A percentile compares a stretch with the other conserved stretches of the same genome.
These are phyloP conservation scores for Carpinus fangiana DNA, from an alignment of 306 rosid species.

Conservation along the genomic window DNA sequence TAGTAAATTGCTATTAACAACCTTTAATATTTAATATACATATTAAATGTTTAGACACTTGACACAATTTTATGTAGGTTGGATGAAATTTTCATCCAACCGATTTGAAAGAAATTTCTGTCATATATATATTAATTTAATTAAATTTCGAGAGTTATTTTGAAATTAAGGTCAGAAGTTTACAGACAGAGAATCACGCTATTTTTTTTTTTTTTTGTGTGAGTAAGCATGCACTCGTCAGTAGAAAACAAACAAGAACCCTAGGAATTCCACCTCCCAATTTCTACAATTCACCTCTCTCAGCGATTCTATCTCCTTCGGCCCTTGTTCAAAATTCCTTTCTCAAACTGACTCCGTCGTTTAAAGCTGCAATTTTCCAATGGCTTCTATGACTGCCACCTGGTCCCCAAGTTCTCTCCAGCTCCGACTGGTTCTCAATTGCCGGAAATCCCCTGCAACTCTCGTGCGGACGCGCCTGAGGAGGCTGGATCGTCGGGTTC, in stretches of 20 bases:
- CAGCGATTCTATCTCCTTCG: not conserved
- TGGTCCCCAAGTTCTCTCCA: conserved; percentile 90
- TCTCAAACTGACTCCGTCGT: not conserved
- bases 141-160: too few species aligned
- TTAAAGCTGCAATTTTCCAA: conserved; percentile 3
- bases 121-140: too few species aligned
- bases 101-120: too few species aligned
- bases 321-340: not conserved
- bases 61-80: too few species aligned
- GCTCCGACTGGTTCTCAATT: conserved; percentile 71
- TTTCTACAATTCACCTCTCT: not conserved
- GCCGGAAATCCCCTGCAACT: conserved; percentile 38
- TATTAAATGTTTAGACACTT: too few species aligned
- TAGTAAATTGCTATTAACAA: too few species aligned
- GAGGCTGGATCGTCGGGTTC: conserved; percentile 45
- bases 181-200: too few species aligned
- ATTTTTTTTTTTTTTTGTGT: too few species aligned
- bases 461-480: conserved; percentile 36
- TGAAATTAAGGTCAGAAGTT: too few species aligned
- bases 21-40: too few species aligned
- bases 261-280: conserved; percentile 11
- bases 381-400: conserved; percentile 61
- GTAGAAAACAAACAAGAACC: conserved; percentile 4
- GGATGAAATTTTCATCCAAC: too few species aligned
- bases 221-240: not conserved